Evolutionary conservation across 306 rosid genomes (phyloP).

Genomic region (Acacia crassicarpa): DNA sequence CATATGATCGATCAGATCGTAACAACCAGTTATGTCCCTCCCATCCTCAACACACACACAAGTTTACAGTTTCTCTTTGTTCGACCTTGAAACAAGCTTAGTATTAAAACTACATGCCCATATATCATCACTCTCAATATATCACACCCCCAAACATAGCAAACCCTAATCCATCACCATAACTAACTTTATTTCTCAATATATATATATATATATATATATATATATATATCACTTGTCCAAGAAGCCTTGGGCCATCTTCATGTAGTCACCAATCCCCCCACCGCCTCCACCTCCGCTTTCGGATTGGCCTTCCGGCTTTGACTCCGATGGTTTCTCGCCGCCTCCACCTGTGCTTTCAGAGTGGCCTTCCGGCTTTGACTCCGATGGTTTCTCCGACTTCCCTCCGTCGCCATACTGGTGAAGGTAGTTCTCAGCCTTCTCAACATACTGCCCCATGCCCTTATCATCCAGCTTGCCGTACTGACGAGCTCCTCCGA

Average conservation of each 20-base stretch:
- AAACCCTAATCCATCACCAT: not conserved
- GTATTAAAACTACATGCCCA: no score
- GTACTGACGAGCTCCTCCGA: conserved; percentile 33
- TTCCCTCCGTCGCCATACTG: not conserved
- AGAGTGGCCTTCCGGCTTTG: conserved; percentile 13
- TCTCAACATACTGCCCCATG: conserved; percentile 20
- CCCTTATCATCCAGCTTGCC: conserved; percentile 40
- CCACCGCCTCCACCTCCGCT: conserved; percentile 25
- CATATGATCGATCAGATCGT: no score
- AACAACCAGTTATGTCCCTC: no score
- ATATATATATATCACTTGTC: not conserved
- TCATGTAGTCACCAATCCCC: conserved; percentile 30
- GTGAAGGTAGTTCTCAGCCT: conserved; percentile 41
- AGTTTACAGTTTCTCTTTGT: no score
- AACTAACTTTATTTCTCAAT: not conserved
- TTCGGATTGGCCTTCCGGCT: conserved; percentile 12
- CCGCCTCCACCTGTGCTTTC: not conserved
- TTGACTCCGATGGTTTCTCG: not conserved
- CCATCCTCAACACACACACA: no score
- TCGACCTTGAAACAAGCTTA: no score
- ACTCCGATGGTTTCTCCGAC: not conserved
- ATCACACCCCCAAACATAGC: no score
- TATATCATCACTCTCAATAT: no score
- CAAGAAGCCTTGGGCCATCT: conserved; percentile 36
- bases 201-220: no score